Conservation (phyloP, 176 grass and related monocot genomes). For the Carex cristatella region DNA sequence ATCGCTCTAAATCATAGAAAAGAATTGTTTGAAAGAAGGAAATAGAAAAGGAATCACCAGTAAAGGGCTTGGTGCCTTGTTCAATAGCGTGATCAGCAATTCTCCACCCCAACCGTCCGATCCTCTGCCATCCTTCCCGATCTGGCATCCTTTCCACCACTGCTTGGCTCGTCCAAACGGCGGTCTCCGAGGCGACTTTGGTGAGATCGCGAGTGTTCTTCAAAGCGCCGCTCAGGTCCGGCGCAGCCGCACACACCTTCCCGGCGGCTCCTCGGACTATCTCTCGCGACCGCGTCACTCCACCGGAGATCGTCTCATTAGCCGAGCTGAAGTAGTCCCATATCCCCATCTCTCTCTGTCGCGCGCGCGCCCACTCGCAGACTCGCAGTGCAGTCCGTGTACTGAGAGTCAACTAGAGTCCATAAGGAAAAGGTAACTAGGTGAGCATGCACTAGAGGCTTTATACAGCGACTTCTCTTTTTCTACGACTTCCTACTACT, state of each 20-base stretch:
- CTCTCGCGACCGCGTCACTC: not conserved
- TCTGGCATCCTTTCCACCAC: not conserved
- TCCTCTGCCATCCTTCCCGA: constrained; percentile 8
- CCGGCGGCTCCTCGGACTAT: not conserved
- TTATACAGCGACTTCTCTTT: too few relatives aligned
- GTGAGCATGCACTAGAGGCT: too few relatives aligned
- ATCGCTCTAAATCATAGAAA: not conserved
- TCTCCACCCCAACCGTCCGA: not conserved
- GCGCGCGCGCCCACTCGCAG: too few relatives aligned
- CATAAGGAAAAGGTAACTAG: too few relatives aligned
- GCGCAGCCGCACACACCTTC: not conserved
- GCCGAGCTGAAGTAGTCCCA: not conserved
- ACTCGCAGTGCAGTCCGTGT: too few relatives aligned
- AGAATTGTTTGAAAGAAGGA: not conserved
- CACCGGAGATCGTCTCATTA: not conserved
- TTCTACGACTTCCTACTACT: not conserved
- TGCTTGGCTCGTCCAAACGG: not conserved
- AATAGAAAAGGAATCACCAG: not conserved
- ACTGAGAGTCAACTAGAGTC: too few relatives aligned
- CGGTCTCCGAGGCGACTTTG: not conserved
- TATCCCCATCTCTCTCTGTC: not conserved
- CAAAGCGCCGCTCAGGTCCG: not conserved
- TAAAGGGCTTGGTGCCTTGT: constrained; percentile 4
- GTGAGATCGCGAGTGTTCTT: not conserved
- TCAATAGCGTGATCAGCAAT: constrained; percentile 16